These are phyloP conservation scores for Aspergillus taichungensis DNA, from an alignment of 495 filamentous ascomycete genomes.

Conservation along the genomic window DNA sequence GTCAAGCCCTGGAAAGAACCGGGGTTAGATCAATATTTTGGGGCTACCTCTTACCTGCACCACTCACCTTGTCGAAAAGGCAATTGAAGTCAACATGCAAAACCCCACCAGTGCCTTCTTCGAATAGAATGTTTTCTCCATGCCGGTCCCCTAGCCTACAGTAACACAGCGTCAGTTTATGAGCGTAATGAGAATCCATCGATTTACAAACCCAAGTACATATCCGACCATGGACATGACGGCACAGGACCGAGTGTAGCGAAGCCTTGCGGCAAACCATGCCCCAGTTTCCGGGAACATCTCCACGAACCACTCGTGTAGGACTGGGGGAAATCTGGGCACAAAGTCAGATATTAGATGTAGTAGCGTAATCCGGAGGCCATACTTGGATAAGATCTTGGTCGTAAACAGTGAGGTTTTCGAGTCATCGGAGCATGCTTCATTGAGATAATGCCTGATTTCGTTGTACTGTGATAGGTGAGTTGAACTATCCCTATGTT, in stretches of 20 bases:
- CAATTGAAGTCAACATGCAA: conserved; percentile 99
- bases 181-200: not conserved
- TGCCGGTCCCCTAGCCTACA: conserved; percentile 83
- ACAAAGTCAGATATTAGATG: not conserved
- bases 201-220: conserved; percentile 58
- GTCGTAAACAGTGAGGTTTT: conserved; percentile 62
- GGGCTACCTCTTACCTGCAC: not conserved
- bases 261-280: conserved; percentile 86
- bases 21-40: not conserved
- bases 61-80: conserved; percentile 79
- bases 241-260: conserved; percentile 86
- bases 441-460: conserved; percentile 47
- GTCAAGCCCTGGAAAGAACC: conserved; percentile 54
- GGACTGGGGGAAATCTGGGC: conserved; percentile 63
- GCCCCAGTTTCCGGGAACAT: conserved; percentile 86
- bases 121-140: conserved; percentile 92
- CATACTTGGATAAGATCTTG: conserved; percentile 45
- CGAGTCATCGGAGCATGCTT: conserved; percentile 43
- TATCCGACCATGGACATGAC: conserved; percentile 98
- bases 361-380: not conserved
- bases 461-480: conserved; percentile 43
- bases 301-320: conserved; percentile 91
- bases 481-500: not conserved
- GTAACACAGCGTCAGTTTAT: not conserved
- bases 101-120: conserved; percentile 87